Base-by-base conservation (phyloP, 441 rosid species). In the Aquilaria agallochum region DNA sequence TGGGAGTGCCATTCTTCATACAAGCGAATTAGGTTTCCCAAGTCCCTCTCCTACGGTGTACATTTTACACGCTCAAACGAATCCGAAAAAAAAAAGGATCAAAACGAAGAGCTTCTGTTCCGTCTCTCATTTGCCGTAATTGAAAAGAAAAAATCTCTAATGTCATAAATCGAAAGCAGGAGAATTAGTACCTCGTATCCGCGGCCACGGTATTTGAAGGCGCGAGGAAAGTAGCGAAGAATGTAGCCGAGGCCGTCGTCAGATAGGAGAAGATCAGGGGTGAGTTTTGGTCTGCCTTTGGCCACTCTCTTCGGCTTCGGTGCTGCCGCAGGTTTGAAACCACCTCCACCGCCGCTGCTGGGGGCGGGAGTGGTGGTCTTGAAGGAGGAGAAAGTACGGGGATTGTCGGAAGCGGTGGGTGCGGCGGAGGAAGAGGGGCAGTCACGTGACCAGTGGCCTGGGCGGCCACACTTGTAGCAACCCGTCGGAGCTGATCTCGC, bases 391-490 rank as follows among this genome's bases (percentile, higher is more conserved):
- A 20, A 20, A 50, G 59, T 32, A 46, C 56, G 59, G 34, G 68
- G 53, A 3, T 47, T 60, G 6, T 69, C 42, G 7, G 68, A 52
- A 12, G 69, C 53, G 10, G 80, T 60, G 13, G 73, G 53, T 15
- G 71, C 53, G 8, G 80, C 61, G 13, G 73, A 53, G 8, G 69
- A 63, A 9, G 77, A 64, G 5, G 96, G 88, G 52, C 97, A 94
- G 70, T 91, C 97, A n/a, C 96, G 96, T 2, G 99, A 89, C 96
- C 99, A 94, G 64, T 91, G 97, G 59, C 99, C 99, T 2, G 99
- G 97, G 6, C 95, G 88, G 20, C 97, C 99, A 63, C 99, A 94
- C 74, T 91, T 94, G 88, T 72, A 91, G 70, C 99, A 94, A 27
- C 99, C 99, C 20, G 94, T 94, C 13, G 97, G 94, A 34, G 75